Evolutionary conservation across 352 stramenopile genomes (phyloP).

Genomic region (Globisporangium sylvaticum): DNA sequence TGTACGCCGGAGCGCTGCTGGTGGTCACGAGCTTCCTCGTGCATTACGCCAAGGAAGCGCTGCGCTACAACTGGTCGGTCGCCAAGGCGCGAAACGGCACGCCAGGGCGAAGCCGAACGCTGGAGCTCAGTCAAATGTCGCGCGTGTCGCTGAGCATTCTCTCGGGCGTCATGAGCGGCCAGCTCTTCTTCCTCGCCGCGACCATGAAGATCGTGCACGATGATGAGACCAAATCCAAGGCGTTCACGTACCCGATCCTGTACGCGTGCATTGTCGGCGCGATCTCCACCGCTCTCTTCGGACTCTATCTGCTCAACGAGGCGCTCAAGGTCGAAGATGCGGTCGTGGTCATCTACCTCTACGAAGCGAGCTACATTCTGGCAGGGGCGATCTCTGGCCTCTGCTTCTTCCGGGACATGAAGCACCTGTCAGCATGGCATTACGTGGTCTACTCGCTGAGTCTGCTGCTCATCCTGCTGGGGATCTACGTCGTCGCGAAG

Average conservation of each 20-base stretch:
- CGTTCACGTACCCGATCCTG: constrained; percentile 56
- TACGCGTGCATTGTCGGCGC: constrained; percentile 67
- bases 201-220: constrained; percentile 66
- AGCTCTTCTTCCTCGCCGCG: constrained; percentile 76
- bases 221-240: constrained; percentile 35
- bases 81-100: constrained; percentile 12
- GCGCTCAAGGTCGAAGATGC: constrained; percentile 80
- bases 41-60: constrained; percentile 46
- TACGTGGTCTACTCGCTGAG: constrained; percentile 75
- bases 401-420: constrained; percentile 83
- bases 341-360: constrained; percentile 80
- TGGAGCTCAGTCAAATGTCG: constrained; percentile 32
- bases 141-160: constrained; percentile 60
- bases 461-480: constrained; percentile 61
- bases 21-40: constrained; percentile 44
- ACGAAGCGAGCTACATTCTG: constrained; percentile 80
- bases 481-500: constrained; percentile 69
- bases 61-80: constrained; percentile 36
- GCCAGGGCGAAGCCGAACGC: constrained; percentile 22
- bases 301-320: constrained; percentile 71
- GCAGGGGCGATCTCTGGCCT: constrained; percentile 66
- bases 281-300: constrained; percentile 55
- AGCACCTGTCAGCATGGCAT: constrained; percentile 52
- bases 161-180: constrained; percentile 64
- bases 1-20: constrained; percentile 50